Evolutionary conservation across 2,329 filamentous ascomycete genomes (phyloP).

Genomic region (Alternaria sp.): DNA sequence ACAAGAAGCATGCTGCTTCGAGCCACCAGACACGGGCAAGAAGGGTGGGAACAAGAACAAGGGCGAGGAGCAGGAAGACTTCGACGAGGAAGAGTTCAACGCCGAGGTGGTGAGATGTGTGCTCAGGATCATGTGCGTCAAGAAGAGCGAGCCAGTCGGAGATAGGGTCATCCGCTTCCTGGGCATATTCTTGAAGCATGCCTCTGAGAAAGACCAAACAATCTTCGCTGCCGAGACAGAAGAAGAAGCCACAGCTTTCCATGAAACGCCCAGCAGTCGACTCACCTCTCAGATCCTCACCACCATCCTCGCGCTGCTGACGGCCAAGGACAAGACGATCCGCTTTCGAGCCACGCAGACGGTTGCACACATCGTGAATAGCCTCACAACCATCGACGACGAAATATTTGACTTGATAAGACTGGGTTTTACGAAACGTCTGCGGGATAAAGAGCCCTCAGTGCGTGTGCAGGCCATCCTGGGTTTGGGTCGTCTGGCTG

Average conservation of each 20-base stretch:
- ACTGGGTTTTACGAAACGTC: slow-evolving; percentile 80
- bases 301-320: slow-evolving; percentile 77
- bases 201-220: slow-evolving; percentile 61
- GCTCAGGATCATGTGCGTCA: slow-evolving; percentile 82
- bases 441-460: slow-evolving; percentile 92
- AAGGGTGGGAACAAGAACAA: slow-evolving; percentile 44
- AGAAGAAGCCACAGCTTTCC: slow-evolving; percentile 74
- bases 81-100: slow-evolving; percentile 88
- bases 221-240: slow-evolving; percentile 59
- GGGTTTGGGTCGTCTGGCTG: slow-evolving; percentile 83
- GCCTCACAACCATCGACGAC: slow-evolving; percentile 89
- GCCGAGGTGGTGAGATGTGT: slow-evolving; percentile 84
- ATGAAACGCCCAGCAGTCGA: slow-evolving; percentile 84
- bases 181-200: slow-evolving; percentile 82
- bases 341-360: slow-evolving; percentile 90
- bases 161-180: slow-evolving; percentile 87
- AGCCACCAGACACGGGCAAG: slow-evolving; percentile 62
- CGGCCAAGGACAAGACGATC: slow-evolving; percentile 90
- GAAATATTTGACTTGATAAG: slow-evolving; percentile 86
- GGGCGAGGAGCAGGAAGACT: slow-evolving; percentile 65
- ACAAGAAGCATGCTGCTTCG: slow-evolving; percentile 80
- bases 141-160: slow-evolving; percentile 89
- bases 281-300: slow-evolving; percentile 79
- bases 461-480: slow-evolving; percentile 92
- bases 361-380: slow-evolving; percentile 90